Evolutionary conservation across 768 basidiomycete genomes (phyloP), one percentile per base, ranked within the genome.

Genomic region (Candolleomyces efflorescens): DNA sequence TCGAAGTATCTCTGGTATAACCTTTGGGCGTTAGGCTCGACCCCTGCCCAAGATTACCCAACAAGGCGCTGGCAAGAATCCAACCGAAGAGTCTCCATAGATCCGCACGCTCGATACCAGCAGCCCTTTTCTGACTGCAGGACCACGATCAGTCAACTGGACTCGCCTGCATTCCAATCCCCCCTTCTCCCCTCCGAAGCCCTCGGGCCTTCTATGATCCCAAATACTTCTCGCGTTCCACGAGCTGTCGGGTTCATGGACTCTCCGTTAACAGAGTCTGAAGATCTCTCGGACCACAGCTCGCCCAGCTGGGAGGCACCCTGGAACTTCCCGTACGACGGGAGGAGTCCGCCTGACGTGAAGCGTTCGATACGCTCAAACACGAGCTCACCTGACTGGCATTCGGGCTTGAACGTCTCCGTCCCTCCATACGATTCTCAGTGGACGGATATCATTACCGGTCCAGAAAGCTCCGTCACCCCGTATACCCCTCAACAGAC

Each of bases 401-500:
- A 26, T 37, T 37, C 48, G 26, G 55, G 47, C 2, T 32, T 66
- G 41, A 66, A 70, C 45, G 56, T 65, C 20, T 68, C 72, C 27
- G 66, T 69, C 18, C 63, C 71, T 0, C 59, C 64, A 12, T 69
- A 69, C 54, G 67, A 67, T 50, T 53, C 65, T 17, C 66, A 61
- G 10, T 55, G 62, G 9, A 72, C 72, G 63, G 64, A 63, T 43
- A 60, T 70, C 11, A 49, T 72, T 47, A 59, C 69, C 18, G 67
- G 69, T 12, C 52, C 65, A 0, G 62, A 69, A 20, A 67, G 62
- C 43, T 64, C 68, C 65, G 26, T 59, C 67, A n/a, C 61, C 59
- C 59, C 69, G 17, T 69, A 65, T 57, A 60, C 66, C 24, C 56
- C 66, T 20, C 59, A 60, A 32, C 52, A 67, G n/a, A 49, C 61